Conservation (phyloP, 2,329 filamentous ascomycete species). For the Alternaria hordeiaustralica region DNA sequence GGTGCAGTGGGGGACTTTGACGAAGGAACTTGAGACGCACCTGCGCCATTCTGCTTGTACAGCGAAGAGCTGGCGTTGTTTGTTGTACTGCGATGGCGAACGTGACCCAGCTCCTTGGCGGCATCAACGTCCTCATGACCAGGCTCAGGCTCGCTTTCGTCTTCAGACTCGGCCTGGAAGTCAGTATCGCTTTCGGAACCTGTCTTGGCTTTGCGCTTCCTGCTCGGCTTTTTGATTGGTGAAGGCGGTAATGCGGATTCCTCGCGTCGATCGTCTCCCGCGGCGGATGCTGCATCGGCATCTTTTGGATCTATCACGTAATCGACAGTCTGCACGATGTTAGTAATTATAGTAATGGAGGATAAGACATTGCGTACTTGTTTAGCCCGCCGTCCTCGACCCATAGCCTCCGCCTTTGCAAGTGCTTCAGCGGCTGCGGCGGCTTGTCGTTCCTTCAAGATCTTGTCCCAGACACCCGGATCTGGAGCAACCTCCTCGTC, state of each 20-base stretch:
- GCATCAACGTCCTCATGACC: conserved; percentile 14
- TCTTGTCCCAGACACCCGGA: conserved; percentile 84
- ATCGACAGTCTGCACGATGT: conserved; percentile 49
- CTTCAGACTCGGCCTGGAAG: conserved; percentile 51
- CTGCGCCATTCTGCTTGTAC: conserved; percentile 30
- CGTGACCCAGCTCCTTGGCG: conserved; percentile 6
- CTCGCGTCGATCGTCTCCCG: conserved; percentile 25
- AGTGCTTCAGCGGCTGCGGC: conserved; percentile 74
- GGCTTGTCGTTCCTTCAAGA: conserved; percentile 81
- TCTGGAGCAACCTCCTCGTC: conserved; percentile 64
- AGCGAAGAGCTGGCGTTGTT: conserved; percentile 15
- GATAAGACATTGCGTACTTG: conserved; percentile 51
- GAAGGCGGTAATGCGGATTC: conserved; percentile 22
- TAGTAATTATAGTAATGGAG: neutral
- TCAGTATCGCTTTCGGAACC: conserved; percentile 57
- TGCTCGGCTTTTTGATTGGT: conserved; percentile 40
- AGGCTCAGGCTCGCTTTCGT: conserved; percentile 29
- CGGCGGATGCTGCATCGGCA: conserved; percentile 14
- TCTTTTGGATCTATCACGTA: conserved; percentile 52
- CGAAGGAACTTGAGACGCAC: conserved; percentile 23
- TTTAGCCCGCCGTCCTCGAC: conserved; percentile 80
- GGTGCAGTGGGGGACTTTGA: conserved; percentile 8
- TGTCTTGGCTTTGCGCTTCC: conserved; percentile 37
- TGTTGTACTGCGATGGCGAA: conserved; percentile 11
- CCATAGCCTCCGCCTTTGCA: conserved; percentile 76